Base-by-base conservation (phyloP, 75 land plant species). In the Selaginella moellendorffii region DNA sequence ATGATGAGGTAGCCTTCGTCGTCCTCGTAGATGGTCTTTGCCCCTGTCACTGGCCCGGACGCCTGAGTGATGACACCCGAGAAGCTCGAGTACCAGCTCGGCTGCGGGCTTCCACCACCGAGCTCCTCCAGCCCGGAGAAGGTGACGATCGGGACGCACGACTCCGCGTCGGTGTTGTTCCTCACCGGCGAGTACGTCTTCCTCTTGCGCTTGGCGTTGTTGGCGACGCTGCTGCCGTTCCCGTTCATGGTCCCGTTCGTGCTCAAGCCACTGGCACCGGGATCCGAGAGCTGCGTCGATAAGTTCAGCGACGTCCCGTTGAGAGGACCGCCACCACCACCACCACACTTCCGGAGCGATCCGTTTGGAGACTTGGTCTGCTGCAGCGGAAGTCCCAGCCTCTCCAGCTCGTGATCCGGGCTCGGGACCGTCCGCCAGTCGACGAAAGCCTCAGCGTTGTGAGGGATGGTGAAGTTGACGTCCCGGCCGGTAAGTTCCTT, bases 21-120 rank as follows among this genome's bases (percentile, higher is more conserved):
- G 63, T 92, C 97, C 71, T 92, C 97, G 53, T 92, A 92, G 1
- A 92, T 81, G 10, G 86, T 81, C 65, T 92, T 92, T 24, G 97
- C 93, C 54, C 81, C 97, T 25, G 95, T 88, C 0, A 88, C 95
- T 17, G 97, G 97, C n/a, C 97, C 97, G 63, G 71, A 79, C 1
- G 80, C 78, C 65, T 81, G 73, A 23, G 77, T 78, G 86, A 92
- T 85, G 12, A 92, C 97, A 26, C 97, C 97, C 26, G 81, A 70
- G 61, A 92, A 88, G 25, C 83, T 85, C 58, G 79, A 71, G 60
- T 78, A 71, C 97, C 97, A 92, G 21, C 71, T 62, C 0, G 89
- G 85, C 28, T 82, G 83, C 27, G 54, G 53, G 2, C 12, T 84
- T 83, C 72, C 73, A n/a, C n/a, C n/a, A n/a, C n/a, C n/a, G 28